Evolutionary conservation across 2,329 filamentous ascomycete genomes (phyloP).

Genomic region (Ophidiomyces ophidiicola): DNA sequence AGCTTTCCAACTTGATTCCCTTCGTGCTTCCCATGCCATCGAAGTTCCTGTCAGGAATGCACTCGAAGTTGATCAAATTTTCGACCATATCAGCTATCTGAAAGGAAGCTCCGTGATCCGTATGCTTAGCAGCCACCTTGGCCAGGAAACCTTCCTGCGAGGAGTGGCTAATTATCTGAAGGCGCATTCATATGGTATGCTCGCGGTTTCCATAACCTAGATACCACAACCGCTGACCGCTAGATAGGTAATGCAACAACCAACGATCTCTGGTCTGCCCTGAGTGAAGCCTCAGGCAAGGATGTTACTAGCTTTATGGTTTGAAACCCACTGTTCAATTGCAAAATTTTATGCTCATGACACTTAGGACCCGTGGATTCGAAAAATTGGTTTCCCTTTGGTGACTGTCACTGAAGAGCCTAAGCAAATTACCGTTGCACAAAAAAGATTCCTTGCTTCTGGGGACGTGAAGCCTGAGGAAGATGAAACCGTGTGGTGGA

Average conservation of each 20-base stretch:
- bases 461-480: constrained; percentile 87
- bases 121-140: constrained; percentile 87
- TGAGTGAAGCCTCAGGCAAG: constrained; percentile 75
- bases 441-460: constrained; percentile 80
- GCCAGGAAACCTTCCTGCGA: constrained; percentile 74
- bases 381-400: constrained; percentile 87
- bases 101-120: constrained; percentile 95
- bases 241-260: constrained; percentile 64
- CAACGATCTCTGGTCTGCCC: constrained; percentile 75
- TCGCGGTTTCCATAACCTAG: not conserved
- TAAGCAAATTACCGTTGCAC: constrained; percentile 55
- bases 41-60: constrained; percentile 91
- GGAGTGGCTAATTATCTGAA: constrained; percentile 86
- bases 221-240: not conserved
- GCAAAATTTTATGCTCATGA: not conserved
- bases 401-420: constrained; percentile 74
- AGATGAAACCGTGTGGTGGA: constrained; percentile 89
- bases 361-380: constrained; percentile 65
- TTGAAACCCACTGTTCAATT: constrained; percentile 12
- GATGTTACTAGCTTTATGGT: constrained; percentile 80
- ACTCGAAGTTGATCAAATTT: constrained; percentile 93
- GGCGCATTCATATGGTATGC: constrained; percentile 64
- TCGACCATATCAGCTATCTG: constrained; percentile 90
- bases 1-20: constrained; percentile 77
- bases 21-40: constrained; percentile 88